Evolutionary conservation across 129 eudicot genomes (phyloP), one percentile per base, ranked within the genome.

Genomic region (Lactuca sativa): DNA sequence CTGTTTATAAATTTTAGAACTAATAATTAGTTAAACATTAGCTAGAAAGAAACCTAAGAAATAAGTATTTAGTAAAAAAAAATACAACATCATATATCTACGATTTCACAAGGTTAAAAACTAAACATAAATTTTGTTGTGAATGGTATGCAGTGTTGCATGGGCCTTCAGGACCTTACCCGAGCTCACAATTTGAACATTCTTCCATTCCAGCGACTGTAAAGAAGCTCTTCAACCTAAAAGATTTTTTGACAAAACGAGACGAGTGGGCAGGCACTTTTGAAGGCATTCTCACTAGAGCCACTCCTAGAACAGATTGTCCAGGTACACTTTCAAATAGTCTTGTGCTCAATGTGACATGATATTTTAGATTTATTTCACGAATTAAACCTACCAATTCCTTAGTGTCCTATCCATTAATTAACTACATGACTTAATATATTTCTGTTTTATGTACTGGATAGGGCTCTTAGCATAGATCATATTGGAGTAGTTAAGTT

Each of bases 221-320:
- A 4, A 89, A 89, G 78, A 89, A 89, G 82, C 74, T 89, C 67
- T 89, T 86, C 62, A 78, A 83, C 59, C 77, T 89, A 54, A 82
- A 83, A 21, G 73, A 77, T 13, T 81, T 76, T 75, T 63, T 89
- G 38, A 89, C 92, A 6, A 79, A 89, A 66, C 85, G 96, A 6
- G 96, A 89, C 34, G 92, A 85, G 14, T 89, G 96, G 96, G 96
- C 96, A 2, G 96, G 88, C 66, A 89, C 92, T 0, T 86, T 89
- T 9, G 96, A 89, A 59, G 78, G 69, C 40, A 76, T 89, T 5
- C 67, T 86, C 4, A 86, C 60, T 61, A 70, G 86, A 59, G 74
- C 71, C 14, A 77, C 79, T 36, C 92, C 96, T 38, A 81, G 96
- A 79, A 74, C 80, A 11, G 92, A 89, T 67, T 89, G 96, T 62